Evolutionary conservation across 495 filamentous ascomycete species (phyloP).

Genomic region (Glutinoglossum americanum): DNA sequence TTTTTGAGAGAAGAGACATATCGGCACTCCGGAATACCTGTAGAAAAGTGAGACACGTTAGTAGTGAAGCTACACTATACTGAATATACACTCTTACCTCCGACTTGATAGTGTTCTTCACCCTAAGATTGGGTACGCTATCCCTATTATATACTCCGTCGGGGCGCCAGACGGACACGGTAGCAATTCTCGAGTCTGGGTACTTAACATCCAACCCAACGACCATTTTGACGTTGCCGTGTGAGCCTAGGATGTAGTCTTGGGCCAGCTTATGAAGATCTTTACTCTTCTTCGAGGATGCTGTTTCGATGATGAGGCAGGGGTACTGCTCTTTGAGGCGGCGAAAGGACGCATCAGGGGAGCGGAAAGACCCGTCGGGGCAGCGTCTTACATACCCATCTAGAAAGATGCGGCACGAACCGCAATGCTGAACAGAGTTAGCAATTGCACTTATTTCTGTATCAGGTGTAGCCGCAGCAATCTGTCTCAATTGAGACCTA

Average conservation of each 20-base stretch:
- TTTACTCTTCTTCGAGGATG: constrained; percentile 18
- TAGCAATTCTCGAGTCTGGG: background rate
- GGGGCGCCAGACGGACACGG: background rate
- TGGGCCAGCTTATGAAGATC: constrained; percentile 13
- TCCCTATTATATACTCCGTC: background rate
- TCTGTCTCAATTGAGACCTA: background rate
- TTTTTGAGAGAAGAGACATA: no score
- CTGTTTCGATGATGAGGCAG: constrained; percentile 19
- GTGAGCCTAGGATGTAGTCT: constrained; percentile 15
- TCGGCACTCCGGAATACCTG: no score
- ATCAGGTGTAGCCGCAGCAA: background rate
- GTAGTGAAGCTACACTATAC: no score
- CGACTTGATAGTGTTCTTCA: background rate
- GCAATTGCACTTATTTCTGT: background rate
- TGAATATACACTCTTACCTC: no score
- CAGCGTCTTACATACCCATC: background rate
- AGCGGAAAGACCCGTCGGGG: background rate
- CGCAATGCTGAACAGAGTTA: background rate
- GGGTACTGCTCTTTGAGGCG: constrained; percentile 12
- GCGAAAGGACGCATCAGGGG: constrained; percentile 16
- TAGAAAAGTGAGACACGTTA: no score
- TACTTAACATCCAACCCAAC: constrained; percentile 17
- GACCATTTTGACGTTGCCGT: constrained; percentile 13
- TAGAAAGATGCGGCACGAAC: background rate
- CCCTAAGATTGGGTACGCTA: background rate